Percentiles rank a stretch among this genome's conserved stretches.
phyloP scores from a whole-genome alignment of 148 eudicot species.

The Rhododendron vialii region DNA sequence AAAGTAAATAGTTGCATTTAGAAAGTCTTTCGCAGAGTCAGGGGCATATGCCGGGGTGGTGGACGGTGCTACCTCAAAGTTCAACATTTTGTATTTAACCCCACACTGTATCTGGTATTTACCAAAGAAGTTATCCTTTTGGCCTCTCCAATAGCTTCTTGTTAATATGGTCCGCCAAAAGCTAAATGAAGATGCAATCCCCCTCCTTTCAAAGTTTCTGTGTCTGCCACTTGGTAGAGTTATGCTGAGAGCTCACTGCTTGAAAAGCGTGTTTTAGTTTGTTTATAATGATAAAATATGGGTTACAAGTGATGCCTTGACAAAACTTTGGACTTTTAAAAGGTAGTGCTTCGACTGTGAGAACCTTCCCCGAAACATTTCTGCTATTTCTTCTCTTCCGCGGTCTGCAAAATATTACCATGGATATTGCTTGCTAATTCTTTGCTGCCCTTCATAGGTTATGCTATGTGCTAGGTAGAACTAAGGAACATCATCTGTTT shows the following conservation, averaged over 20 bases:
- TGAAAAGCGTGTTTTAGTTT: not conserved
- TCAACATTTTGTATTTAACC: not conserved
- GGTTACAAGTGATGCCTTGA: not conserved
- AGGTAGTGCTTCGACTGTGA: not conserved
- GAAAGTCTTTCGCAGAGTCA: not conserved
- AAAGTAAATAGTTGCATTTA: not conserved
- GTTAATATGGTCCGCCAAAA: not conserved
- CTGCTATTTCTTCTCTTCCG: not conserved
- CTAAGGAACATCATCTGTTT: not conserved
- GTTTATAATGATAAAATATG: not conserved
- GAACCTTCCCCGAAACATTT: not conserved
- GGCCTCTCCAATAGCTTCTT: not conserved
- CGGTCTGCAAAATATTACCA: not conserved
- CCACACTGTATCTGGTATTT: not conserved
- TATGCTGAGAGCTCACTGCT: not conserved
- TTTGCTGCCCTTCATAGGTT: not conserved
- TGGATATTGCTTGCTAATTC: not conserved
- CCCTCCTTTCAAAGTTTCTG: not conserved
- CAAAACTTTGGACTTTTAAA: not conserved
- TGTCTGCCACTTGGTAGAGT: not conserved
- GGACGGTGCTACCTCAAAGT: not conserved
- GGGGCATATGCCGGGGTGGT: not conserved
- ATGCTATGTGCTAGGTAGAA: not conserved
- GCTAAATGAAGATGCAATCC: not conserved
- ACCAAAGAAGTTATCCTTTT: not conserved